These are phyloP conservation scores for Penicillium carneum DNA, from an alignment of 2,329 filamentous ascomycete species.

Conservation along the genomic window DNA sequence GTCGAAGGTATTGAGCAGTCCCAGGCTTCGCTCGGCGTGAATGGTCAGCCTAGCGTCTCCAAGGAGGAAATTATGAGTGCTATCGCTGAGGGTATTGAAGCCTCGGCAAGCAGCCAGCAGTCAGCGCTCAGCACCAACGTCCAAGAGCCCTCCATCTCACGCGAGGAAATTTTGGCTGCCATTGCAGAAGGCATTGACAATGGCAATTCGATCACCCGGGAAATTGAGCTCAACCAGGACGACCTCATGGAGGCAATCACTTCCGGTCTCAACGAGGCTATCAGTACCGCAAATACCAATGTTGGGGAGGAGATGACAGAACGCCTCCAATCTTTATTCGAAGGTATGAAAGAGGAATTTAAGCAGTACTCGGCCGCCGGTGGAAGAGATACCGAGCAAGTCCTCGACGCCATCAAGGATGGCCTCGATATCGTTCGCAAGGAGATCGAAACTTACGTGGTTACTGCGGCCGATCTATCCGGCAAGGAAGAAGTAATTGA, in stretches of 20 bases:
- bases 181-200: constrained; percentile 66
- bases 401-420: constrained; percentile 85
- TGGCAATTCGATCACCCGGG: constrained; percentile 58
- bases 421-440: constrained; percentile 80
- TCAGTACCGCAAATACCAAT: constrained; percentile 58
- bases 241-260: constrained; percentile 67
- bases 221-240: constrained; percentile 65
- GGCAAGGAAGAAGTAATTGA: constrained; percentile 81
- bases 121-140: constrained; percentile 41
- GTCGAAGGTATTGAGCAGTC: constrained; percentile 16
- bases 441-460: constrained; percentile 83
- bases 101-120: constrained; percentile 43
- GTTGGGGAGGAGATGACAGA: constrained; percentile 67
- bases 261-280: constrained; percentile 62
- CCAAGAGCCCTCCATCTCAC: constrained; percentile 56
- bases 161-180: constrained; percentile 64
- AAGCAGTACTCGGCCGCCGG: constrained; percentile 82
- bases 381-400: constrained; percentile 83
- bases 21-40: constrained; percentile 1
- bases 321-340: constrained; percentile 65
- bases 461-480: constrained; percentile 71
- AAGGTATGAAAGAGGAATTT: constrained; percentile 69
- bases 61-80: constrained; percentile 26
- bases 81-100: constrained; percentile 34
- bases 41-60: constrained; percentile 8